Evolutionary conservation across 1,284 basidiomycete species (phyloP), one percentile per base, ranked within the genome.

Genomic region (Paramarasmius palmivorus): DNA sequence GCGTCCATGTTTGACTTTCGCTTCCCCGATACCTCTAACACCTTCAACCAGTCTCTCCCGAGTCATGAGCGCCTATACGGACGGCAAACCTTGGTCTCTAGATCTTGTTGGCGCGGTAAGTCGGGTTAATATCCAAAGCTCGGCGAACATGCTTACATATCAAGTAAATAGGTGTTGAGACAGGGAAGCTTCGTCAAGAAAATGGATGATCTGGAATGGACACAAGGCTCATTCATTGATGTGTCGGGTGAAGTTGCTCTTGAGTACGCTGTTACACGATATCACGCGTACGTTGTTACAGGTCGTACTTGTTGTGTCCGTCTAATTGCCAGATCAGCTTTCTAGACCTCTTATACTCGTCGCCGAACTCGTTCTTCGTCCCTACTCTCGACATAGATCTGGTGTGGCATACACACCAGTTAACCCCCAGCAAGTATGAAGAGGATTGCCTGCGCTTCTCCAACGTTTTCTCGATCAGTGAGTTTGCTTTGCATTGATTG

Each of bases 141-240:
- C n/a, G 35, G 6, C 2, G 19, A 7, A n/a, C n/a, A n/a, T n/a
- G n/a, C n/a, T n/a, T 46, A 1, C 4, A 44, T 25, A 26, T 35
- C 1, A 22, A 47, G 14, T 40, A 10, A 25, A 22, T 39, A 79
- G 79, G 77, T 82, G 12, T 58, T 84, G 9, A 79, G 83, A 0
- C 84, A 86, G 64, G 74, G 73, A 2, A 72, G 72, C 0, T 86
- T 86, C 57, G 69, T 82, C 4, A 59, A 67, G 55, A 84, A 84
- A 67, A 80, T 83, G 75, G 60, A 66, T 36, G 67, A 74, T 10
- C 69, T 86, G 1, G 71, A 73, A 1, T 86, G 83, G 83, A 81
- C 77, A 0, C 56, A 64, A 15, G 69, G 73, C 0, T 65, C 59
- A 0, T 78, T 71, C 56, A 75, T 77, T 38, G 66, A 70, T 3